Base-by-base conservation (phyloP, 2,329 filamentous ascomycete species). In the Tolypocladium nubicola region DNA sequence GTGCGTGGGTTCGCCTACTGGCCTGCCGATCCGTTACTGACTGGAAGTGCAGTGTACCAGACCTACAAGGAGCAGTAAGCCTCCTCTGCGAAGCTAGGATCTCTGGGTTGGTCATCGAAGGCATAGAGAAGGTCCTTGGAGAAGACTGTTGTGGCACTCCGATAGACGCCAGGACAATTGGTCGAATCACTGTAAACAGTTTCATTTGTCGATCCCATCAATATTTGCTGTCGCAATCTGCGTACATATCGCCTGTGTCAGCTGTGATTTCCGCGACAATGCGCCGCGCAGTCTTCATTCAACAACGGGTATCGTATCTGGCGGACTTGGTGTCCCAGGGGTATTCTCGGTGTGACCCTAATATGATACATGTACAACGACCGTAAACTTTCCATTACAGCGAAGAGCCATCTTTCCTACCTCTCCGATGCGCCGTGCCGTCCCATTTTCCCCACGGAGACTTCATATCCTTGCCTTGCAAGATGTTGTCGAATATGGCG, bases 31-130 rank as follows among this genome's bases (percentile, higher is more conserved):
- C 8, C 33, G 33, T 41, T 33, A 10, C 58, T 61, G 55, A 61
- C 56, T 49, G 52, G 38, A 30, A 26, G 56, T 16, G 52, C 66
- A 83, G 80, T 75, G 67, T 83, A 75, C 74, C 73, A 75, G 65
- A 73, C 70, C 61, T 71, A 71, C 71, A 74, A 74, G 69, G 63
- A 69, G 60, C 64, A 67, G 58, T 74, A 72, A 74, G 63, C 59
- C 57, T 50, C 35, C 56, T 33, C 50, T 55, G 54, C 13, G 47
- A 56, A 55, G 16, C 58, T 58, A 60, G 54, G 59, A 47, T 58
- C 56, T 61, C 47, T 53, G 40, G 54, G 55, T 61, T 58, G 53
- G 49, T 52, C 43, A 54, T 60, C 60, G 58, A 63, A 61, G 58
- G 59, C 60, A 56, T 60, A 57, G 60, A 61, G 58, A 61, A 62